Conservation (phyloP, 148 eudicot species). For the Nepenthes mirabilis region DNA sequence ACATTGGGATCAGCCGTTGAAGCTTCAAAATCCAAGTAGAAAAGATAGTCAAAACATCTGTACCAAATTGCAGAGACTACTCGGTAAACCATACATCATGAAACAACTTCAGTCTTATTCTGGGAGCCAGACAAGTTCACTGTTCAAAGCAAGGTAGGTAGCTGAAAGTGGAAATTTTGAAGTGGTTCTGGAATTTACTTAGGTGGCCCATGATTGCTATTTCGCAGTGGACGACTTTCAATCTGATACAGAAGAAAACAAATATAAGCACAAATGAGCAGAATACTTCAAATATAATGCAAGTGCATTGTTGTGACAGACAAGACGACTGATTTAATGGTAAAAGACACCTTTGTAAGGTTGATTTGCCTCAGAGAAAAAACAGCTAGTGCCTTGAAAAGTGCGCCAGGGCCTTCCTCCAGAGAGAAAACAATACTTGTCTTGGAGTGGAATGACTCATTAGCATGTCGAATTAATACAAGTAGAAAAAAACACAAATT, state of each 20-base stretch:
- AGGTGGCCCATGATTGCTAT: constrained; percentile 32
- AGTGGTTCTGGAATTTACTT: constrained; percentile 22
- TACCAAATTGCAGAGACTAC: neutral
- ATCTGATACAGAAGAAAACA: constrained; percentile 22
- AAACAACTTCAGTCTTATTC: no score
- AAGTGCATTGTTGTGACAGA: neutral
- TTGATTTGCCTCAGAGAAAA: constrained; percentile 69
- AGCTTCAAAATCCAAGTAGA: constrained; percentile 61
- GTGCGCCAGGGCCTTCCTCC: constrained; percentile 80
- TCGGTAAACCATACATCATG: no score
- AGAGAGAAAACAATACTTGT: constrained; percentile 86
- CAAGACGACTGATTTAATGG: neutral
- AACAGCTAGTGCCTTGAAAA: constrained; percentile 79
- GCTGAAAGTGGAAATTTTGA: neutral
- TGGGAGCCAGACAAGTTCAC: neutral
- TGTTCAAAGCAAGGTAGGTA: neutral
- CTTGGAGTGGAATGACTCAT: constrained; percentile 14
- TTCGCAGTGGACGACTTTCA: constrained; percentile 81
- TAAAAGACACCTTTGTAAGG: constrained; percentile 53
- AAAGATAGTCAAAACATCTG: constrained; percentile 48
- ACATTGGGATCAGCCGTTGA: constrained; percentile 46
- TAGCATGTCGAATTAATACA: no score
- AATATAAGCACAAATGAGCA: neutral
- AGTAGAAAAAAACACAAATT: neutral
- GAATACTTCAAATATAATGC: neutral